Evolutionary conservation across 2,329 filamentous ascomycete genomes (phyloP).

Genomic region (Sporothrix pseudoabietina): DNA sequence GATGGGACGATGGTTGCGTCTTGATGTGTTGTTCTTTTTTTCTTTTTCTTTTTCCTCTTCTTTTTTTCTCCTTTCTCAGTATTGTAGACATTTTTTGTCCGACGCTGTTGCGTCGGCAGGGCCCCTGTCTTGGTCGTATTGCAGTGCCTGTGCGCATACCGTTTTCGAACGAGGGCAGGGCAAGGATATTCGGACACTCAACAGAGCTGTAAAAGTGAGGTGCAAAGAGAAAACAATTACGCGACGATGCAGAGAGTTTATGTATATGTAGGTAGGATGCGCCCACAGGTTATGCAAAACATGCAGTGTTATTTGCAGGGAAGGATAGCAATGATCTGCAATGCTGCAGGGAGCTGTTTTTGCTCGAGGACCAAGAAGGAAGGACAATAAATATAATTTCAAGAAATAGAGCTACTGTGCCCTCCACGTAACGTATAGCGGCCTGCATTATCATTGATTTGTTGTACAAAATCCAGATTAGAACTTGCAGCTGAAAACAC

Average conservation of each 20-base stretch:
- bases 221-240: background rate
- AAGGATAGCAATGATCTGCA: background rate
- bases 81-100: background rate
- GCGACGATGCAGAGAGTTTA: background rate
- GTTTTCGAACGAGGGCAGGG: background rate
- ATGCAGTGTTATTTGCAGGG: background rate
- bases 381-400: background rate
- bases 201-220: background rate
- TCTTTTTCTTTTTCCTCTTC: background rate
- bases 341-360: slow-evolving; percentile 9
- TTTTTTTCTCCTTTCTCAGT: background rate
- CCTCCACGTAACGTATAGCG: background rate
- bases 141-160: background rate
- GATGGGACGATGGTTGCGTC: slow-evolving; percentile 12
- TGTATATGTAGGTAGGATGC: background rate
- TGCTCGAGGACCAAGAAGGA: too few relatives aligned
- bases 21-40: slow-evolving; percentile 10
- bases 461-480: background rate
- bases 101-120: background rate
- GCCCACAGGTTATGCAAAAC: background rate
- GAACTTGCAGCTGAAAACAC: background rate
- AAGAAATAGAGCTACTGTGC: background rate
- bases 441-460: background rate
- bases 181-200: background rate
- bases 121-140: slow-evolving; percentile 9